Percentiles rank a stretch among this genome's conserved stretches.
Evolutionary conservation across 352 stramenopile genomes (phyloP).

Genomic region (Globisporangium viniferum): DNA sequence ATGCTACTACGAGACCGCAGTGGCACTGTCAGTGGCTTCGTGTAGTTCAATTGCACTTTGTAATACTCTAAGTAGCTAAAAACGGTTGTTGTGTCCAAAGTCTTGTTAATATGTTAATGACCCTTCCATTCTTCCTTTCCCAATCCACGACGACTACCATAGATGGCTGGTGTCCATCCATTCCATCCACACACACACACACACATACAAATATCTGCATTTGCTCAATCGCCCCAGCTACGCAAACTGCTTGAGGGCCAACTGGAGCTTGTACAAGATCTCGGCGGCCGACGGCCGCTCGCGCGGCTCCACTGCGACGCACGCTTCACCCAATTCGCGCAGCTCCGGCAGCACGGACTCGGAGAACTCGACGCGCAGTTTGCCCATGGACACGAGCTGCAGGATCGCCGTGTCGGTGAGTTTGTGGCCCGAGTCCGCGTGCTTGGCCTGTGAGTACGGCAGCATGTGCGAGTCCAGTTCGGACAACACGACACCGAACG

Average conservation of each 20-base stretch:
- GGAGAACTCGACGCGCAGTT: slow-evolving; percentile 40
- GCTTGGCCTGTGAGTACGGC: slow-evolving; percentile 31
- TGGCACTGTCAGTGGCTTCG: neutral
- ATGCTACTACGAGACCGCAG: slow-evolving; percentile 15
- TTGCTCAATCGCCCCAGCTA: neutral
- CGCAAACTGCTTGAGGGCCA: slow-evolving; percentile 22
- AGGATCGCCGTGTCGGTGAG: slow-evolving; percentile 36
- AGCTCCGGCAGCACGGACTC: slow-evolving; percentile 24
- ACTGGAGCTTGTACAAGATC: slow-evolving; percentile 34
- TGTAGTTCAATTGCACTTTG: neutral
- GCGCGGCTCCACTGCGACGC: slow-evolving; percentile 34
- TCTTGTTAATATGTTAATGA: slow-evolving; percentile 2
- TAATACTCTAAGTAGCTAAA: too few species aligned
- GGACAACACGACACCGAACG: slow-evolving; percentile 44
- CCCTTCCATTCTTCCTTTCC: too few species aligned
- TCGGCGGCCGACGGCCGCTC: slow-evolving; percentile 34
- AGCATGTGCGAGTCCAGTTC: slow-evolving; percentile 46
- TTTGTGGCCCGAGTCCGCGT: slow-evolving; percentile 24
- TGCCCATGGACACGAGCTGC: slow-evolving; percentile 33
- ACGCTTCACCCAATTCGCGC: slow-evolving; percentile 26
- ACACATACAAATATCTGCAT: neutral
- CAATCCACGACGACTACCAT: neutral
- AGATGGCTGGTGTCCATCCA: neutral
- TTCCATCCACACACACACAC: neutral
- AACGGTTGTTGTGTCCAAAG: neutral